Conservation (phyloP, 2,329 filamentous ascomycete genomes). For the Tolypocladium guangdongense region DNA sequence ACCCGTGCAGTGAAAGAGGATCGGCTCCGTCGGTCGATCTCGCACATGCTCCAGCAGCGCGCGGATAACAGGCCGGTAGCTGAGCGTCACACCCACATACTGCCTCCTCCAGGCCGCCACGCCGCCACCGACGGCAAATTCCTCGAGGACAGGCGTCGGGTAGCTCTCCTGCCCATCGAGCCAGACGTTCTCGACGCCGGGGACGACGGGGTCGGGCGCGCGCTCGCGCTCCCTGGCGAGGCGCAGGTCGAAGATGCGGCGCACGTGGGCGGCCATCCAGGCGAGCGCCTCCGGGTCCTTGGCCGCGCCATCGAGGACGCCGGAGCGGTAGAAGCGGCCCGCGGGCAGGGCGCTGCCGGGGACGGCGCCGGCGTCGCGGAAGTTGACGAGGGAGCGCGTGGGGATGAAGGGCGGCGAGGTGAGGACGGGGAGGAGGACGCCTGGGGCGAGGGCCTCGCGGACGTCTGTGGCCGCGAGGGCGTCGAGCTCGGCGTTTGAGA, state of each 20-base stretch:
- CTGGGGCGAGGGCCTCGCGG: slow-evolving; percentile 23
- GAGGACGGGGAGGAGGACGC: slow-evolving; percentile 24
- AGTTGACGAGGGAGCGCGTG: slow-evolving; percentile 37
- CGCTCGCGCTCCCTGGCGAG: slow-evolving; percentile 29
- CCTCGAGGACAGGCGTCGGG: slow-evolving; percentile 22
- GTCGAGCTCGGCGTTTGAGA: slow-evolving; percentile 15
- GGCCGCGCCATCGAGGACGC: slow-evolving; percentile 24
- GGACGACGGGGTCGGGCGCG: slow-evolving; percentile 32
- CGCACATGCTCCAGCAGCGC: slow-evolving; percentile 36
- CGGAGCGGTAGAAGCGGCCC: slow-evolving; percentile 35
- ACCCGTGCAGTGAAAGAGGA: slow-evolving; percentile 46
- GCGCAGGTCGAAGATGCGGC: slow-evolving; percentile 41
- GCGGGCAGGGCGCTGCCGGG: slow-evolving; percentile 28
- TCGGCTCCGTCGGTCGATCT: slow-evolving; percentile 31
- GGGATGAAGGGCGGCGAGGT: slow-evolving; percentile 33
- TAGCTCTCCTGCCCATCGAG: slow-evolving; percentile 22
- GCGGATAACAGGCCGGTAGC: slow-evolving; percentile 30
- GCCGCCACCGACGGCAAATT: slow-evolving; percentile 34
- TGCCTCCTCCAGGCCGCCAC: slow-evolving; percentile 31
- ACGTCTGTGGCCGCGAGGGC: slow-evolving; percentile 32
- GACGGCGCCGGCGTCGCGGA: slow-evolving; percentile 38
- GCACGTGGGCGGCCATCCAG: slow-evolving; percentile 26
- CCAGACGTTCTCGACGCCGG: slow-evolving; percentile 36
- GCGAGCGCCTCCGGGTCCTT: slow-evolving; percentile 19
- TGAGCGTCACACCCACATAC: slow-evolving; percentile 34